Base-by-base conservation (phyloP, 228 moss, liverwort and hornwort genomes). In the Sphagnum magellanicum region DNA sequence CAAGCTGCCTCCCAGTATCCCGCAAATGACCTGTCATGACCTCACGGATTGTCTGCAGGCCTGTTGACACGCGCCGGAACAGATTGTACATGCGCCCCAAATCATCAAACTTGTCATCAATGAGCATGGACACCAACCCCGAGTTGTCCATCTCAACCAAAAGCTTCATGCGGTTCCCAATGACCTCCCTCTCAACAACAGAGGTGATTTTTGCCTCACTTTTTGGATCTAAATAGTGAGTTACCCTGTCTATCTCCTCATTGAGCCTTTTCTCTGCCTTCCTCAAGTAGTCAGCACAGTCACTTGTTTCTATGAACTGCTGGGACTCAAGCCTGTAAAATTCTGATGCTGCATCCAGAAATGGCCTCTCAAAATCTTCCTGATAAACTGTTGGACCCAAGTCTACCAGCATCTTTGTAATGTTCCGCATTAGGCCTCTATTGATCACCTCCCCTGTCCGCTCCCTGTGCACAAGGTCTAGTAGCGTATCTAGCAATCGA, bases 91-190 rank as follows among this genome's bases (percentile, higher is more conserved):
- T 92, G 52, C 94, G 88, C 48, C 85, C 88, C 62, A 95, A 73
- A 68, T 95, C 94, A 62, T 95, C 94, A 49, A 88, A 95, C 76
- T 95, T 95, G 48, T 95, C 94, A 68, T 95, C 90, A 15, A 95
- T 81, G 53, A 95, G 83, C 94, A 95, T 95, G 47, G 92, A 92
- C n/a, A 95, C 91, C 67, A 95, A 77, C 61, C 94, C 94, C 8
- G 94, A 95, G 52, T 95, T 95, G 59, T 95, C 94, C 94, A 95
- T 95, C 74, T 95, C 94, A 63, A 95, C 90, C 65, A 95, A 83
- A 52, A 91, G 76, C 77, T 94, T 94, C 88, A 94, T 86, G 68
- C 90, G 94, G 64, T 90, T 81, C 69, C 94, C 94, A 63, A 94
- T 94, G 61, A 91, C 91, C 79, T 94, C 94, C 78, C 78, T 86